Base-by-base conservation (phyloP, 768 basidiomycete species). In the Lentinula guzmanii region DNA sequence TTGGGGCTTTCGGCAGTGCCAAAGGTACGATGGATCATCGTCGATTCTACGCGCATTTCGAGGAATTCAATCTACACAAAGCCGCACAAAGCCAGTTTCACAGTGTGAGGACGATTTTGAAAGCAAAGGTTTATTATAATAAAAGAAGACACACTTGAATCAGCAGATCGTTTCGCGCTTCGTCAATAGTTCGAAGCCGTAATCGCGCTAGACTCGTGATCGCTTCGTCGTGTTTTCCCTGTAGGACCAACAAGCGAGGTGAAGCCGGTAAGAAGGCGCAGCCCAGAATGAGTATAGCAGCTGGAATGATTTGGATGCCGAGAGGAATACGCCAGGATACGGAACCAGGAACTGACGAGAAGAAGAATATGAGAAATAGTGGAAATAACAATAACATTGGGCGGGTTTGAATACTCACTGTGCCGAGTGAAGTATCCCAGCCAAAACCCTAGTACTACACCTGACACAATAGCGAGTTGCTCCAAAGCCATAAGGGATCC, bases 391-490 rank as follows among this genome's bases (percentile, higher is more conserved):
- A 28, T 3, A 28, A 42, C 42, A 31, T 11, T 37, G 31, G 11
- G 35, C 28, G 28, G 3, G 13, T 21, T 57, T 43, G 8, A 37
- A 9, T 39, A 73, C 83, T 39, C 66, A 89, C 89, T 67, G 21
- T 80, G 70, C 13, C 91, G 83, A 0, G 90, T 93, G 48, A 82
- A 67, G 67, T 89, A 93, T 0, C 91, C 91, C 4, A 83, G 80
- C 91, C 91, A 93, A 66, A 93, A 93, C 2, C 91, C 91, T 13
- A 90, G 73, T 0, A 93, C 90, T 5, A 91, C 90, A 2, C 91
- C 91, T 0, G 88, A 73, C 13, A 93, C 90, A 54, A 93, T 93
- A 18, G 87, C 83, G 46, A 91, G 80, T 62, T 93, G 91, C 66
- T 93, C 91, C 2, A 93, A 76, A 1, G 90, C 86, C 73, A 92